These are phyloP conservation scores for Fraxinus americana DNA, from an alignment of 257 asterid genomes.

Conservation along the genomic window DNA sequence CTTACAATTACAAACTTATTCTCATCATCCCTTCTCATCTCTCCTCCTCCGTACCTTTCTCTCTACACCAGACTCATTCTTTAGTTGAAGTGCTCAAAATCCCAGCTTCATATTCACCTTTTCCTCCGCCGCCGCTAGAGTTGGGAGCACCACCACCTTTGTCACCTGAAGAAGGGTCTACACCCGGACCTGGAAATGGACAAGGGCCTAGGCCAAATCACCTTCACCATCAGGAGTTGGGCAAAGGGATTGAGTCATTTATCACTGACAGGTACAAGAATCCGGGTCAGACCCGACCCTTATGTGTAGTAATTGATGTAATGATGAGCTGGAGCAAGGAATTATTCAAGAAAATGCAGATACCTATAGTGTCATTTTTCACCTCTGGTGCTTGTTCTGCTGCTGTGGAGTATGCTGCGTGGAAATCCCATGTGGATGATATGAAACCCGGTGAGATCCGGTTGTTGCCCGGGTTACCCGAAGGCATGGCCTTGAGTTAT, in stretches of 20 bases:
- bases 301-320: slow-evolving; percentile 63
- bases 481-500: slow-evolving; percentile 41
- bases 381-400: slow-evolving; percentile 67
- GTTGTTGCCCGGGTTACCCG: slow-evolving; percentile 47
- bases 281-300: slow-evolving; percentile 34
- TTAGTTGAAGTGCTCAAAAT: slow-evolving; percentile 33
- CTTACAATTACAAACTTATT: slow-evolving; percentile 41
- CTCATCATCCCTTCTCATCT: slow-evolving; percentile 63
- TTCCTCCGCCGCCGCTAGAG: neutral
- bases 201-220: slow-evolving; percentile 16
- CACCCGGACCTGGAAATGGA: slow-evolving; percentile 3
- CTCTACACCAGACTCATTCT: slow-evolving; percentile 31
- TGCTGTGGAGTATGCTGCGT: slow-evolving; percentile 63
- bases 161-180: neutral
- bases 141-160: neutral
- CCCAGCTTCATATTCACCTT: slow-evolving; percentile 26
- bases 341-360: slow-evolving; percentile 40
- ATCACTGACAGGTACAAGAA: slow-evolving; percentile 34
- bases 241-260: slow-evolving; percentile 48
- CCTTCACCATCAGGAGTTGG: slow-evolving; percentile 35
- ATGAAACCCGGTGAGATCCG: slow-evolving; percentile 50
- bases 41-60: slow-evolving; percentile 55
- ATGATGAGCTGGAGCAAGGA: slow-evolving; percentile 77
- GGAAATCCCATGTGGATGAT: slow-evolving; percentile 49
- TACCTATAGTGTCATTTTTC: slow-evolving; percentile 54